Evolutionary conservation across 2,329 filamentous ascomycete genomes (phyloP).

Genomic region (Monosporascus sp.): DNA sequence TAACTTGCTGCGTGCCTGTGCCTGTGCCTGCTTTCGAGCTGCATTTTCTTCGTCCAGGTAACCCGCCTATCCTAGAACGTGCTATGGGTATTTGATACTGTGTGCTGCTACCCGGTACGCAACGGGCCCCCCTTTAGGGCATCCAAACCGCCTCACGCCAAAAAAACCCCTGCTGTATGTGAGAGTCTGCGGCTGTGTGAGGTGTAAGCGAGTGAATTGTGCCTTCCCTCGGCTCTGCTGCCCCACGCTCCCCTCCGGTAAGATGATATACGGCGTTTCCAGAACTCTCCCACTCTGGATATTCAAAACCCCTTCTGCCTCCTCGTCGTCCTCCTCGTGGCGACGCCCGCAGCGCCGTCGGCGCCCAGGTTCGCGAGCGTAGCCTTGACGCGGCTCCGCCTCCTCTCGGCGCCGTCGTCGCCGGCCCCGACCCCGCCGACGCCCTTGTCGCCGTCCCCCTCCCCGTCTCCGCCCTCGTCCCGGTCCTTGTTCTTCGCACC

Average conservation of each 20-base stretch:
- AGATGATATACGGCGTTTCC: neutral
- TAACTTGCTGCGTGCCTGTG: too few relatives aligned
- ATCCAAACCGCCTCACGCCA: too few relatives aligned
- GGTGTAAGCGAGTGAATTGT: too few relatives aligned
- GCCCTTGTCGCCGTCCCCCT: neutral
- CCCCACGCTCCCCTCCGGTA: neutral
- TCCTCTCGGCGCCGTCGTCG: neutral
- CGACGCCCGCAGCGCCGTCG: neutral
- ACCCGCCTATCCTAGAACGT: too few relatives aligned
- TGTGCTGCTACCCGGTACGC: too few relatives aligned
- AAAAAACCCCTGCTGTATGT: too few relatives aligned
- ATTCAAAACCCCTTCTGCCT: conserved; percentile 8
- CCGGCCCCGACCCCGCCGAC: neutral
- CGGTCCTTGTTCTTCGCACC: neutral
- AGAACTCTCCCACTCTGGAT: neutral
- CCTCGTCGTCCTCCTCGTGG: conserved; percentile 12
- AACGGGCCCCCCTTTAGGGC: too few relatives aligned
- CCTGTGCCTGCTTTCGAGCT: too few relatives aligned
- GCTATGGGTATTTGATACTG: too few relatives aligned
- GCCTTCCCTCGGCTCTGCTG: too few relatives aligned
- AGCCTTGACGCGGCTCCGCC: conserved; percentile 4
- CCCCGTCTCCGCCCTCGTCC: neutral
- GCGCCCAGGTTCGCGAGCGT: conserved; percentile 2
- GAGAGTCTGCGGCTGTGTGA: too few relatives aligned
- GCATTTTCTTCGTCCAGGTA: too few relatives aligned